Evolutionary conservation across 75 land plant genomes (phyloP).

Genomic region (Picea sitchensis): DNA sequence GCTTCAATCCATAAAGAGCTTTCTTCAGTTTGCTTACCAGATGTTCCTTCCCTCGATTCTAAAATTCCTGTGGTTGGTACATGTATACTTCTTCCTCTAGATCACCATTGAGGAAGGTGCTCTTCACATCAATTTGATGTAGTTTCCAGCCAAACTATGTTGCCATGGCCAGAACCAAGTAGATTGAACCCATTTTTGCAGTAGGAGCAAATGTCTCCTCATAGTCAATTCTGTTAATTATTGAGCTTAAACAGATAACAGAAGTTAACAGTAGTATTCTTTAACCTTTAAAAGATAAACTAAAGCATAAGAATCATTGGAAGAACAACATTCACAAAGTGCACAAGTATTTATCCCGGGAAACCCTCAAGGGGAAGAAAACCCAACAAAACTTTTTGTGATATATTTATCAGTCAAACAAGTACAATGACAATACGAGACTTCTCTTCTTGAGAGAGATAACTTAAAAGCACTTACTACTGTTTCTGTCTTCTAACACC

Average conservation of each 20-base stretch:
- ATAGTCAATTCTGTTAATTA: conserved; percentile 12
- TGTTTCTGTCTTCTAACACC: too few relatives aligned
- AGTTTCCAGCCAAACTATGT: background rate
- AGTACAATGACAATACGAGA: too few relatives aligned
- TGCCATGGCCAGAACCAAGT: conserved; percentile 1
- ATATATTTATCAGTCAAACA: too few relatives aligned
- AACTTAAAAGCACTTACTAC: too few relatives aligned
- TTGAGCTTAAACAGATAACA: background rate
- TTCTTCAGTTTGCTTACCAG: conserved; percentile 4
- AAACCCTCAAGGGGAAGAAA: too few relatives aligned
- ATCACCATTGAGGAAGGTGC: conserved; percentile 23
- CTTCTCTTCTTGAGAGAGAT: too few relatives aligned
- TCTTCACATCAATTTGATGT: conserved; percentile 14
- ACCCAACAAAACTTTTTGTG: too few relatives aligned
- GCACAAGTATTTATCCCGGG: too few relatives aligned
- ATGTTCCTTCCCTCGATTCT: background rate
- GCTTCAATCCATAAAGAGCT: conserved; percentile 17
- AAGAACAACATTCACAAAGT: too few relatives aligned
- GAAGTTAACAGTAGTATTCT: too few relatives aligned
- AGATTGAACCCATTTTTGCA: conserved; percentile 9
- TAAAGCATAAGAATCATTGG: too few relatives aligned
- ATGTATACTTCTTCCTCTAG: conserved; percentile 13
- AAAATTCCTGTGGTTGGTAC: conserved; percentile 8
- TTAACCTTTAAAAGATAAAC: too few relatives aligned
- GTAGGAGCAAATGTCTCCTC: conserved; percentile 21